Evolutionary conservation across 257 asterid genomes (phyloP).

Genomic region (Asclepias syriaca): DNA sequence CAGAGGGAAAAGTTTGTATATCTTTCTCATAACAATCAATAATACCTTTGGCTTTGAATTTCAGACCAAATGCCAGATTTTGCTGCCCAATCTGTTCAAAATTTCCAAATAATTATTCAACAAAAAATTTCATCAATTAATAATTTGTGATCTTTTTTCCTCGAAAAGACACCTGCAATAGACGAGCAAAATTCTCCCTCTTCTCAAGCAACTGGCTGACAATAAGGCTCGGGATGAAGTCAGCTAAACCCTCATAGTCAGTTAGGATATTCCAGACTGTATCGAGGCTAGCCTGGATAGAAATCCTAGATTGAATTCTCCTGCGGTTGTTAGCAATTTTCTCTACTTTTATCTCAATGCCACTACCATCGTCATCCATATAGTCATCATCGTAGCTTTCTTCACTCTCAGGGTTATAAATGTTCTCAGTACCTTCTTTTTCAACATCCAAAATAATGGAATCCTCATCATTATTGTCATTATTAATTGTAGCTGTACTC

Average conservation of each 20-base stretch:
- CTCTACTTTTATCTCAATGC: conserved; percentile 48
- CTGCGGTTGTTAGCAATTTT: conserved; percentile 53
- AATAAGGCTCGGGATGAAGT: conserved; percentile 76
- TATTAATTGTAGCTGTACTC: not conserved
- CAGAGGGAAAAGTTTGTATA: conserved; percentile 42
- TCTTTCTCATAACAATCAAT: conserved; percentile 81
- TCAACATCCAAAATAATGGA: not conserved
- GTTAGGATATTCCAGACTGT: conserved; percentile 63
- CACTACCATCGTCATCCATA: conserved; percentile 21
- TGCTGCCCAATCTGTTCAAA: conserved; percentile 70
- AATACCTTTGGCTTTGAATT: conserved; percentile 72
- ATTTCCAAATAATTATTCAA: not conserved
- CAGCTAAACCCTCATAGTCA: conserved; percentile 77
- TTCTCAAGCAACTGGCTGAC: conserved; percentile 74
- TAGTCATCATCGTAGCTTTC: not conserved
- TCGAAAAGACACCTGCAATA: conserved; percentile 51
- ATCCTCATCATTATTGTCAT: not conserved
- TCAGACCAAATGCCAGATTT: conserved; percentile 67
- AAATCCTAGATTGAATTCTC: conserved; percentile 55
- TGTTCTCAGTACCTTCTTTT: not conserved
- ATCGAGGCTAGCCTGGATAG: conserved; percentile 54
- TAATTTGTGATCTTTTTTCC: not conserved
- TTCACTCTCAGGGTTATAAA: not conserved
- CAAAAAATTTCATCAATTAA: not conserved
- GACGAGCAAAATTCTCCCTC: conserved; percentile 60